These are phyloP conservation scores for Kluyveromyces sp. DNA, from an alignment of 1,139 yeast species.

Conservation along the genomic window DNA sequence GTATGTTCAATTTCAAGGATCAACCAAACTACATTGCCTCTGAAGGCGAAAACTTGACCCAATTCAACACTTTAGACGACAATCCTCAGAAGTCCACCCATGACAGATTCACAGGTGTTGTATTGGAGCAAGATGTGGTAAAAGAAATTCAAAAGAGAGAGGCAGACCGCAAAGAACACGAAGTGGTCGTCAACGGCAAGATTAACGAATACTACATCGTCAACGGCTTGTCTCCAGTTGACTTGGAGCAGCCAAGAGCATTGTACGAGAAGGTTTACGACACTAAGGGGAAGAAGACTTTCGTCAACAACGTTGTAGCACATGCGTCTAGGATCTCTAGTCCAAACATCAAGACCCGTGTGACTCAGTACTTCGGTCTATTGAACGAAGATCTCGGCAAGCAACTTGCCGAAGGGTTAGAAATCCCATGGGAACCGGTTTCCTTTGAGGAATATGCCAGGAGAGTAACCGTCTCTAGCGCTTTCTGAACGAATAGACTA, in stretches of 20 bases:
- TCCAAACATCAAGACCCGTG: slow-evolving; percentile 33
- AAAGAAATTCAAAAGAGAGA: slow-evolving; percentile 22
- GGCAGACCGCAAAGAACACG: slow-evolving; percentile 33
- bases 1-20: slow-evolving; percentile 26
- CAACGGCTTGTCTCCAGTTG: slow-evolving; percentile 38
- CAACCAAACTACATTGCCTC: slow-evolving; percentile 35
- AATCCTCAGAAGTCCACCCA: slow-evolving; percentile 9
- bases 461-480: slow-evolving; percentile 17
- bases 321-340: slow-evolving; percentile 35
- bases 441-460: slow-evolving; percentile 30
- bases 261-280: slow-evolving; percentile 37
- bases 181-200: slow-evolving; percentile 35
- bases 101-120: slow-evolving; percentile 30
- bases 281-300: slow-evolving; percentile 31
- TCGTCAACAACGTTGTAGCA: slow-evolving; percentile 36
- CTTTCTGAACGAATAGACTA: slow-evolving; percentile 9
- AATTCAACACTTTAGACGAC: slow-evolving; percentile 12
- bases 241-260: slow-evolving; percentile 41
- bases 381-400: slow-evolving; percentile 34
- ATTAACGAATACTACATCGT: slow-evolving; percentile 34
- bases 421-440: slow-evolving; percentile 31
- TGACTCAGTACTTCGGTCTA: slow-evolving; percentile 39
- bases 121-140: slow-evolving; percentile 27
- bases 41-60: slow-evolving; percentile 15
- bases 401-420: slow-evolving; percentile 35